phyloP scores from a whole-genome alignment of 192 early-diverging fungal genomes.

The Entomortierella chlamydospora region DNA sequence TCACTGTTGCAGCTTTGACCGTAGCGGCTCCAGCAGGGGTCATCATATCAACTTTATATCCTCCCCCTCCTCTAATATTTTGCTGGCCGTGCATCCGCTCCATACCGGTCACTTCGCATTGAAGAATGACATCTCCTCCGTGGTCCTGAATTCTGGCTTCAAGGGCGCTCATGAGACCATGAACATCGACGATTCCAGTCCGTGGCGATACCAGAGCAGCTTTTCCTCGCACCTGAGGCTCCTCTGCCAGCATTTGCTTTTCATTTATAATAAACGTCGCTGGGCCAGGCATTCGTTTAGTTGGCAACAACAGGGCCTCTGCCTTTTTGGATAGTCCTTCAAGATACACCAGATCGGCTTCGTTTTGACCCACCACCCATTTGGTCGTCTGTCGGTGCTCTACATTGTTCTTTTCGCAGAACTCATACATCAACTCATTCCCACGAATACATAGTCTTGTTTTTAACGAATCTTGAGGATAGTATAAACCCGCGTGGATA shows the following conservation, averaged over 20 bases:
- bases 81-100: not conserved
- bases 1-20: conserved; percentile 68
- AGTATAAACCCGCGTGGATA: conserved; percentile 91
- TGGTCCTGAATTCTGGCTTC: conserved; percentile 61
- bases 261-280: conserved; percentile 62
- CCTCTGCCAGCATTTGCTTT: conserved; percentile 53
- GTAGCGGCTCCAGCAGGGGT: conserved; percentile 60
- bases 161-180: conserved; percentile 74
- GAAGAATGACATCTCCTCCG: conserved; percentile 67
- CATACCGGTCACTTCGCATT: conserved; percentile 62
- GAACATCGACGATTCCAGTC: conserved; percentile 88
- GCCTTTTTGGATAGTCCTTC: conserved; percentile 66
- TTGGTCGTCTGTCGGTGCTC: conserved; percentile 73
- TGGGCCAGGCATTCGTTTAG: conserved; percentile 54
- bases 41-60: conserved; percentile 64
- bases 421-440: conserved; percentile 74
- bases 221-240: conserved; percentile 71
- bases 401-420: conserved; percentile 64
- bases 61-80: not conserved
- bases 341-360: conserved; percentile 66
- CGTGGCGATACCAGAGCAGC: conserved; percentile 73
- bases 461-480: conserved; percentile 78
- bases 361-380: conserved; percentile 79
- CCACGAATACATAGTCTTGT: conserved; percentile 83
- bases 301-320: conserved; percentile 39